Conservation (phyloP, 2,329 filamentous ascomycete species). For the Tympanopsis confertula region DNA sequence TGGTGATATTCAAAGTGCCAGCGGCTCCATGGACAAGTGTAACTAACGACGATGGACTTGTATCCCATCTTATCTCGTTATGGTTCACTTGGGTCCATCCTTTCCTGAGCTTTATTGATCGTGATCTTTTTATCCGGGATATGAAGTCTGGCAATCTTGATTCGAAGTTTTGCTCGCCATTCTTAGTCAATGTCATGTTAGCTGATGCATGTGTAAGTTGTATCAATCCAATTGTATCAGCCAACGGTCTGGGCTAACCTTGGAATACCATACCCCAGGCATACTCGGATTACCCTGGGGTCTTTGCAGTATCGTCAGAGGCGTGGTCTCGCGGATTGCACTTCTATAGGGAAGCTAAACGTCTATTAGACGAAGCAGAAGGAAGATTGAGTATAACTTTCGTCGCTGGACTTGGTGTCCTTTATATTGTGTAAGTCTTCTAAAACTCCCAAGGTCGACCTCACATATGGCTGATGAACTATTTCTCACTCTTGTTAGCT, state of each 20-base stretch:
- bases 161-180: slow-evolving; percentile 16
- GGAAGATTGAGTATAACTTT: slow-evolving; percentile 15
- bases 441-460: not conserved
- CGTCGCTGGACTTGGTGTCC: slow-evolving; percentile 15
- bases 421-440: slow-evolving; percentile 10
- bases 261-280: not conserved
- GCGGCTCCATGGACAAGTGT: slow-evolving; percentile 19
- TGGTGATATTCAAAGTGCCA: slow-evolving; percentile 11
- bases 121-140: slow-evolving; percentile 14
- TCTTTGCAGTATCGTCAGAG: slow-evolving; percentile 10
- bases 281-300: not conserved
- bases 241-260: no score
- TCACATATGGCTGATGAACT: not conserved
- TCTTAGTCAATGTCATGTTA: slow-evolving; percentile 20
- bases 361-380: slow-evolving; percentile 14
- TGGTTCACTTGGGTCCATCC: slow-evolving; percentile 18
- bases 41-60: slow-evolving; percentile 16
- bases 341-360: slow-evolving; percentile 20
- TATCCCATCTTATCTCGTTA: slow-evolving; percentile 18
- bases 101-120: slow-evolving; percentile 16
- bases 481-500: slow-evolving; percentile 7
- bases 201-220: slow-evolving; percentile 17
- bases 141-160: slow-evolving; percentile 13
- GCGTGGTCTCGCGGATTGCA: slow-evolving; percentile 12
- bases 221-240: slow-evolving; percentile 11